Percentiles rank a stretch among this genome's conserved stretches.
These are phyloP conservation scores for Anisodus acutangulus DNA, from an alignment of 257 asterid species.

Conservation along the genomic window DNA sequence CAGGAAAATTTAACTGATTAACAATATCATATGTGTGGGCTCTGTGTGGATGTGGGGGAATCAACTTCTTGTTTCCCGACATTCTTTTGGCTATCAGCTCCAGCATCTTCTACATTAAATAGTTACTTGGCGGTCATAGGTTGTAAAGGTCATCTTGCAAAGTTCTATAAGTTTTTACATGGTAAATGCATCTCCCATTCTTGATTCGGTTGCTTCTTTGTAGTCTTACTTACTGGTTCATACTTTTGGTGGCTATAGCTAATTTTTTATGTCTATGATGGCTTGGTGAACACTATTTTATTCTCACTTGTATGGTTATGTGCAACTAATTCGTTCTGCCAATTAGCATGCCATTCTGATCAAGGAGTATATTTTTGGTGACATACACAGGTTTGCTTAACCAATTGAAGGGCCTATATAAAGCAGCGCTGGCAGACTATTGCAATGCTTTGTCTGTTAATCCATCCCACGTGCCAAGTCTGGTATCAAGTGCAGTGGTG, in stretches of 20 bases:
- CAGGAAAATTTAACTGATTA: background rate
- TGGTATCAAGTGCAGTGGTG: conserved; percentile 64
- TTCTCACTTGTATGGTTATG: conserved; percentile 10
- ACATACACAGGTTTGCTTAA: conserved; percentile 69
- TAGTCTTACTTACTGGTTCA: background rate
- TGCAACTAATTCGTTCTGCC: background rate
- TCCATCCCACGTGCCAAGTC: conserved; percentile 75
- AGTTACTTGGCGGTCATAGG: background rate
- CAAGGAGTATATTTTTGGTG: conserved; percentile 19
- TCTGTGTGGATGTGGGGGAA: background rate
- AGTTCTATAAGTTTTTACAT: background rate
- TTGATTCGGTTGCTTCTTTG: background rate
- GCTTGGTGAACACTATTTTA: background rate
- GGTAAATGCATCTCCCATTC: background rate
- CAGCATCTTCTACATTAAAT: conserved; percentile 10
- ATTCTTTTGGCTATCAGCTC: background rate
- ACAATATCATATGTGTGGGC: background rate
- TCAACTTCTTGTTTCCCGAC: background rate
- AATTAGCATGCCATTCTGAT: background rate
- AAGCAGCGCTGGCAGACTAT: conserved; percentile 68
- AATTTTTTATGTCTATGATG: background rate
- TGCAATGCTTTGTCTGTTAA: conserved; percentile 62
- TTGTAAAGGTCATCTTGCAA: background rate
- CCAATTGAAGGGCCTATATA: conserved; percentile 62
- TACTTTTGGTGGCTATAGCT: background rate